These are phyloP conservation scores for Cryomyces antarcticus DNA, from an alignment of 495 filamentous ascomycete species.

Conservation along the genomic window DNA sequence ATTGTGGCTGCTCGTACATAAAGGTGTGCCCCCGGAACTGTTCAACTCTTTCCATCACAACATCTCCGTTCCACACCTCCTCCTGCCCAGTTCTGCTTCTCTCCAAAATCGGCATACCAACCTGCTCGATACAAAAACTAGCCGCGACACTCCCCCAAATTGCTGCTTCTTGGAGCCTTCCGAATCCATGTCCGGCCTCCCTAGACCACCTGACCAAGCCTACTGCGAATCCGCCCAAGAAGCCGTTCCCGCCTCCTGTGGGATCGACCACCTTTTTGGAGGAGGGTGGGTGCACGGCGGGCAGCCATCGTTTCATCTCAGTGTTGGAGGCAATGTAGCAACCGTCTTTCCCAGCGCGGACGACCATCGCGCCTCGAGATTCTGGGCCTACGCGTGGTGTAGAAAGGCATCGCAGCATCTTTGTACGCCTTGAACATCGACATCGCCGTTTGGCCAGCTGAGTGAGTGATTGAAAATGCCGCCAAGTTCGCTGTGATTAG, in stretches of 20 bases:
- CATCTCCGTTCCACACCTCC: constrained; percentile 16
- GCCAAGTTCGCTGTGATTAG: constrained; percentile 71
- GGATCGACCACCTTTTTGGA: constrained; percentile 54
- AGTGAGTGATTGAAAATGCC: constrained; percentile 47
- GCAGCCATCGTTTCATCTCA: constrained; percentile 23
- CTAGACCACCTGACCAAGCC: constrained; percentile 34
- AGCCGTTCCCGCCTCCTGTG: constrained; percentile 90
- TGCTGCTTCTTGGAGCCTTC: constrained; percentile 41
- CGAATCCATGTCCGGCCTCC: no score
- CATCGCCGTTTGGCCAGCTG: constrained; percentile 25
- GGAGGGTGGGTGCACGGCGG: constrained; percentile 33
- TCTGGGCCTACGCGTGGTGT: constrained; percentile 26
- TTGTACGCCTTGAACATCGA: constrained; percentile 18
- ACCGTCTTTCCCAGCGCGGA: constrained; percentile 36
- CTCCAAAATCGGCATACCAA: constrained; percentile 53
- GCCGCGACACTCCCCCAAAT: constrained; percentile 69
- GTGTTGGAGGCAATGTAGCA: constrained; percentile 28
- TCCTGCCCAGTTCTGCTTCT: constrained; percentile 21
- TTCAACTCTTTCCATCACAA: not conserved
- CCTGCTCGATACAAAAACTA: constrained; percentile 86
- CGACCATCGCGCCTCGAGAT: constrained; percentile 27
- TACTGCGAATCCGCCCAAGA: constrained; percentile 65
- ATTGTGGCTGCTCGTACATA: no score
- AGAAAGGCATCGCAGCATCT: constrained; percentile 29
- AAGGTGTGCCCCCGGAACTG: no score